Conservation (phyloP, 139 green algal species). For the Ulvella scutata region DNA sequence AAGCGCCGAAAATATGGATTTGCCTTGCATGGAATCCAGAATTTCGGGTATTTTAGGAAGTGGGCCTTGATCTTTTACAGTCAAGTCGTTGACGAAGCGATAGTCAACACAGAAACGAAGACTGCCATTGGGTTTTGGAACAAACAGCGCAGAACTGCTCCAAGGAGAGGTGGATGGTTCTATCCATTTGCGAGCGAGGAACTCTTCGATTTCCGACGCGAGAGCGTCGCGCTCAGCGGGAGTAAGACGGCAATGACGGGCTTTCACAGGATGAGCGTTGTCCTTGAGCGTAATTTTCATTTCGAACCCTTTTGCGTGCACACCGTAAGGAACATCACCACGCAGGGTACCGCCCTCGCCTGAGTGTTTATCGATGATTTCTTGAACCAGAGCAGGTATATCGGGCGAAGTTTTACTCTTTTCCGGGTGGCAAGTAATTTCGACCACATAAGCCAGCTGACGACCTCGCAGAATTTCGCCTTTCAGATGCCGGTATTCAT, state of each 20-base stretch:
- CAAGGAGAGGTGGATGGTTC: constrained; percentile 20
- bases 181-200: constrained; percentile 8
- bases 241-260: not conserved
- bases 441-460: too few relatives aligned
- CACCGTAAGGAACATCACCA: too few relatives aligned
- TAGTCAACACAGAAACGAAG: constrained; percentile 42
- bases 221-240: not conserved
- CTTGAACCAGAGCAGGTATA: too few relatives aligned
- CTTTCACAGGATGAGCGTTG: not conserved
- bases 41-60: constrained; percentile 31
- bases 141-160: constrained; percentile 37
- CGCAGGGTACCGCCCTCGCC: too few relatives aligned
- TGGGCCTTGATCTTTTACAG: constrained; percentile 27
- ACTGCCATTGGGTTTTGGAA: constrained; percentile 29
- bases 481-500: too few relatives aligned
- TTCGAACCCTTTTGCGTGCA: not conserved
- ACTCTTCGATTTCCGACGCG: constrained; percentile 4
- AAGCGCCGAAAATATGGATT: constrained; percentile 17
- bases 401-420: too few relatives aligned
- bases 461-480: too few relatives aligned
- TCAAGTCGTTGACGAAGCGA: constrained; percentile 26
- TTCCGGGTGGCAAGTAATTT: too few relatives aligned
- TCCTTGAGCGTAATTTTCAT: not conserved
- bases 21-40: constrained; percentile 24
- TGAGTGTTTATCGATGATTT: too few relatives aligned